Percentiles rank a stretch among this genome's conserved stretches.
Evolutionary conservation across 139 green algal species (phyloP).

Genomic region (Gonium pectorale): DNA sequence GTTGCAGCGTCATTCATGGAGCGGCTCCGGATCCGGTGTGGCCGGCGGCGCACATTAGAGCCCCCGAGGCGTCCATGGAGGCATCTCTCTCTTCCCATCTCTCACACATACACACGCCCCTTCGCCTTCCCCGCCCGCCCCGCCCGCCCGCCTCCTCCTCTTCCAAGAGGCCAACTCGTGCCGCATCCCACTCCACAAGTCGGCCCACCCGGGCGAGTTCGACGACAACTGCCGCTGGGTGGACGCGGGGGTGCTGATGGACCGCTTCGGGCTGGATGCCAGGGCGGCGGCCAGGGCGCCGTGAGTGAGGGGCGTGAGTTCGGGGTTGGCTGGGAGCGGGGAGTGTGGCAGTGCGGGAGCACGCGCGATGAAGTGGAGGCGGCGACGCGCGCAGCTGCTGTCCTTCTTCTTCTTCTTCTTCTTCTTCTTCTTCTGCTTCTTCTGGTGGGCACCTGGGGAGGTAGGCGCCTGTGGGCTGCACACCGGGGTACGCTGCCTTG

Average conservation of each 20-base stretch:
- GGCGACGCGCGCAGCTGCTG: too few species aligned
- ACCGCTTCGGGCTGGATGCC: not conserved
- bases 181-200: not conserved
- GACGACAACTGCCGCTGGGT: constrained; percentile 32
- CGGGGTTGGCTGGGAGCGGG: not conserved
- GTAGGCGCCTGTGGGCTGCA: not conserved
- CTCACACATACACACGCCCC: not conserved
- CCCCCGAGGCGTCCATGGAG: not conserved
- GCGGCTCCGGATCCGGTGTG: not conserved
- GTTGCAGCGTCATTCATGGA: too few species aligned
- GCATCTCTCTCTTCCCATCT: not conserved
- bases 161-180: not conserved
- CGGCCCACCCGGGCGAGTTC: not conserved
- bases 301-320: not conserved
- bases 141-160: not conserved
- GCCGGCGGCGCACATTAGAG: not conserved
- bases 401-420: too few species aligned
- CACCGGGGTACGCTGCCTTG: not conserved
- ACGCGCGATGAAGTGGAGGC: too few species aligned
- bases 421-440: too few species aligned
- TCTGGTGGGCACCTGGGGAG: not conserved
- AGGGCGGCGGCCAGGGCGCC: not conserved
- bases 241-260: not conserved
- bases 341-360: not conserved
- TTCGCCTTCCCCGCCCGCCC: not conserved